Evolutionary conservation across 768 basidiomycete species (phyloP).

Genomic region (Gautieria morchelliformis): DNA sequence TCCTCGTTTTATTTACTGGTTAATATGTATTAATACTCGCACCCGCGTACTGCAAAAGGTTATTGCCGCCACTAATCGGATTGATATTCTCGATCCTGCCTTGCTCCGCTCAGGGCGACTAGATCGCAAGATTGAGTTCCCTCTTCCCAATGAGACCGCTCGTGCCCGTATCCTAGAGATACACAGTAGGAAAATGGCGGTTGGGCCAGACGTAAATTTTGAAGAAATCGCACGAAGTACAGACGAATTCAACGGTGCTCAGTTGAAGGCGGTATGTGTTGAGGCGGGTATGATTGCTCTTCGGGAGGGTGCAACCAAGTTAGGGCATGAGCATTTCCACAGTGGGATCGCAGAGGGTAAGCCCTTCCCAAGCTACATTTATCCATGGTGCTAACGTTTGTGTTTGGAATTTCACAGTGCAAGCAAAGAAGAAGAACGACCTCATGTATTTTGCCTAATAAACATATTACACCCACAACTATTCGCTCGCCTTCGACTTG

Average conservation of each 20-base stretch:
- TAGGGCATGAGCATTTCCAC: conserved; percentile 93
- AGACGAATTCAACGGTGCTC: conserved; percentile 97
- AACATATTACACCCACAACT: neutral
- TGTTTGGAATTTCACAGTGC: conserved; percentile 45
- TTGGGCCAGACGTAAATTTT: conserved; percentile 83
- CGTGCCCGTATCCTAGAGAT: conserved; percentile 94
- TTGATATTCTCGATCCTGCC: conserved; percentile 96
- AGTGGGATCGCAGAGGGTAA: conserved; percentile 81
- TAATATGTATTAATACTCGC: conserved; percentile 1
- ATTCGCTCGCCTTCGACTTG: no score
- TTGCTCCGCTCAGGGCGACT: conserved; percentile 96
- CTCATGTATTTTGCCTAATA: conserved; percentile 84
- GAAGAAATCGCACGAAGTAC: conserved; percentile 95
- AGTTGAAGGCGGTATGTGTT: conserved; percentile 95
- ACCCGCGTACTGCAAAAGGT: conserved; percentile 42
- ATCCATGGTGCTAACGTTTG: conserved; percentile 7
- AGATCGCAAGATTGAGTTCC: conserved; percentile 98
- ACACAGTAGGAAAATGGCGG: conserved; percentile 93
- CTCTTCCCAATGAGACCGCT: conserved; percentile 92
- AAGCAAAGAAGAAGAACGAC: conserved; percentile 99
- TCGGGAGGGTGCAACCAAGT: conserved; percentile 80
- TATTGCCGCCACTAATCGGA: conserved; percentile 97
- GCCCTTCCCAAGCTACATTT: conserved; percentile 21
- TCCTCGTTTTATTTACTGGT: conserved; percentile 6
- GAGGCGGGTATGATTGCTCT: conserved; percentile 99